phyloP scores from a whole-genome alignment of 306 rosid species.

The Macrotyloma uniflorum region DNA sequence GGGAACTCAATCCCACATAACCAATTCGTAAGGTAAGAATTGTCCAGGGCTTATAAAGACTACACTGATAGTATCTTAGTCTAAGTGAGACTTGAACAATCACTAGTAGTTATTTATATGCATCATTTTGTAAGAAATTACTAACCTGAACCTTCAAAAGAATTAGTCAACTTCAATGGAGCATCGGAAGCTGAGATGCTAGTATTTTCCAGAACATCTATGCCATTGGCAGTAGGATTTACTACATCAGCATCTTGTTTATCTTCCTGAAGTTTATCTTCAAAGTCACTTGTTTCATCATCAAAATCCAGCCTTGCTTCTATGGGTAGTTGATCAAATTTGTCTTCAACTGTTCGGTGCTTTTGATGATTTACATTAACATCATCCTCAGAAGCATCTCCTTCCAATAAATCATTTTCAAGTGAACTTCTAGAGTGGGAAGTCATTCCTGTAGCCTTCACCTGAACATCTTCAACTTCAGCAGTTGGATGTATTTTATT shows the following conservation, averaged over 20 bases:
- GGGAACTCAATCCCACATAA: not conserved
- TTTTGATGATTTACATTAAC: conserved; percentile 21
- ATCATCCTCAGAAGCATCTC: conserved; percentile 31
- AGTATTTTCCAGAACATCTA: conserved; percentile 17
- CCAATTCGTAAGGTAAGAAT: not conserved
- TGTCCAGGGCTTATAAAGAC: not conserved
- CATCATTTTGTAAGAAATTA: conserved; percentile 2
- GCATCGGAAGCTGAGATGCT: conserved; percentile 26
- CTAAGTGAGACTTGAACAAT: not conserved
- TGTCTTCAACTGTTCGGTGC: conserved; percentile 32
- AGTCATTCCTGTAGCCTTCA: conserved; percentile 22
- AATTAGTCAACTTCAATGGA: conserved; percentile 6
- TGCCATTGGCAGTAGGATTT: not conserved
- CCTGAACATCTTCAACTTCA: conserved; percentile 38
- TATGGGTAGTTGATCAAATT: conserved; percentile 9
- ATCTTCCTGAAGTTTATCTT: conserved; percentile 22
- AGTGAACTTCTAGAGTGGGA: conserved; percentile 35
- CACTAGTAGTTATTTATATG: not conserved
- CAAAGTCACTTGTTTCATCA: conserved; percentile 25
- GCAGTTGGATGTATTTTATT: conserved; percentile 19
- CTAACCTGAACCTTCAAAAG: conserved; percentile 36
- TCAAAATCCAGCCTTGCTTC: not conserved
- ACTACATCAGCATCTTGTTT: conserved; percentile 1
- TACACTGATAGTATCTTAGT: not conserved
- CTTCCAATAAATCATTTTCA: conserved; percentile 29